A percentile compares a stretch with the other conserved stretches of the same genome.
Evolutionary conservation across 257 asterid species (phyloP).

Genomic region (Jasminum sambac): DNA sequence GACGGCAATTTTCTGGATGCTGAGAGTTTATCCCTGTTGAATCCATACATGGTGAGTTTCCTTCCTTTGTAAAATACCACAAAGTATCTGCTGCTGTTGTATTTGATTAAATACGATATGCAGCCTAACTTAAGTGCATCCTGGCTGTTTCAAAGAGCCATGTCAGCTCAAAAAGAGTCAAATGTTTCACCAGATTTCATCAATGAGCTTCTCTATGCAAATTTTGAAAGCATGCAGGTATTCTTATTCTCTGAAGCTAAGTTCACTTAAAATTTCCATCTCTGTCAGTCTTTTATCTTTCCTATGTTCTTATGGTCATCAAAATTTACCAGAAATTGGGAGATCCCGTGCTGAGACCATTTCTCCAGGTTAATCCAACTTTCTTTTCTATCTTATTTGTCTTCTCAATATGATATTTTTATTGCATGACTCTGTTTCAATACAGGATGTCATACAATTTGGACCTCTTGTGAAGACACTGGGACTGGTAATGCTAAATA

Average conservation of each 20-base stretch:
- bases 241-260: not conserved
- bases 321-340: slow-evolving; percentile 63
- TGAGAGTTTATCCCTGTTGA: slow-evolving; percentile 71
- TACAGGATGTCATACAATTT: slow-evolving; percentile 92
- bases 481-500: slow-evolving; percentile 74
- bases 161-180: slow-evolving; percentile 82
- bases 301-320: not conserved
- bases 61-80: not conserved
- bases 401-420: slow-evolving; percentile 4
- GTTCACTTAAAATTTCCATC: not conserved
- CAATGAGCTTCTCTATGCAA: slow-evolving; percentile 78
- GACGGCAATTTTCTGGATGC: slow-evolving; percentile 63
- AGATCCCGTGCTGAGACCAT: slow-evolving; percentile 93
- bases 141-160: slow-evolving; percentile 96
- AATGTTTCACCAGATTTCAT: slow-evolving; percentile 67
- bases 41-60: slow-evolving; percentile 79
- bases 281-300: slow-evolving; percentile 1
- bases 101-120: slow-evolving; percentile 15
- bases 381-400: not conserved
- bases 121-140: slow-evolving; percentile 96
- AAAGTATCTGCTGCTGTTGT: slow-evolving; percentile 1
- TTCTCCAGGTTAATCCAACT: slow-evolving; percentile 72
- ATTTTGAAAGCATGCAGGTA: slow-evolving; percentile 93
- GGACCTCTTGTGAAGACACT: slow-evolving; percentile 89
- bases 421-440: not conserved